Evolutionary conservation across 495 filamentous ascomycete species (phyloP), one percentile per base, ranked within the genome.

Genomic region (Neurospora discreta): DNA sequence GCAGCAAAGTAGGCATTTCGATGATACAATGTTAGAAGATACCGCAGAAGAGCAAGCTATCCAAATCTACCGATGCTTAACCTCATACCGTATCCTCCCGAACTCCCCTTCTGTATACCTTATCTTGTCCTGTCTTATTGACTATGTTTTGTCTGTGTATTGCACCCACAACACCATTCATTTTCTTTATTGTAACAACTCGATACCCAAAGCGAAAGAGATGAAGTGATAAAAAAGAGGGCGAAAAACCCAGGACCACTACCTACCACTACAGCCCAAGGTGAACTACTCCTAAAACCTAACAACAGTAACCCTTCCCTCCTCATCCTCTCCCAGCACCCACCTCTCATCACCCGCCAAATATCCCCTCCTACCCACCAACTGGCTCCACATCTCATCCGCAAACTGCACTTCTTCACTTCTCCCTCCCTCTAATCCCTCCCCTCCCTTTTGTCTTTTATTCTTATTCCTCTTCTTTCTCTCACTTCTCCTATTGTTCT

Each of bases 261-360:
- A 33, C n/a, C n/a, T n/a, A 13, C 23, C 23, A 6, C 13, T 5
- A 9, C 46, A 26, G 23, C 11, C 13, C 5, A 58, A 60, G 6
- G 3, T 4, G 5, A 16, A 52, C 23, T 6, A 13, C 15, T 36
- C 4, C 78, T 72, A 85, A 70, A 91, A 91, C 68, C 85, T 73
- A 72, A 87, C 80, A 70, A 91, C 76, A 0, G 88, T 86, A 60
- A 91, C 77, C 68, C 84, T 82, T 40, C 85, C 81, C 11, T 78
- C 76, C 3, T 76, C 71, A 73, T 88, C 88, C 78, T 90, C 87
- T 5, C 90, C 89, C 13, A 91, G 74, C 20, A 91, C 60, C 83
- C 89, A 91, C 38, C 85, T 76, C 76, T 92, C 90, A 73, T 89
- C 87, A 0, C 89, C 90, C 65, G 78, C 83, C 33, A 92, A 86